Evolutionary conservation across 371 early-diverging fungal species (phyloP).

Genomic region (Chytridium lagenaria): DNA sequence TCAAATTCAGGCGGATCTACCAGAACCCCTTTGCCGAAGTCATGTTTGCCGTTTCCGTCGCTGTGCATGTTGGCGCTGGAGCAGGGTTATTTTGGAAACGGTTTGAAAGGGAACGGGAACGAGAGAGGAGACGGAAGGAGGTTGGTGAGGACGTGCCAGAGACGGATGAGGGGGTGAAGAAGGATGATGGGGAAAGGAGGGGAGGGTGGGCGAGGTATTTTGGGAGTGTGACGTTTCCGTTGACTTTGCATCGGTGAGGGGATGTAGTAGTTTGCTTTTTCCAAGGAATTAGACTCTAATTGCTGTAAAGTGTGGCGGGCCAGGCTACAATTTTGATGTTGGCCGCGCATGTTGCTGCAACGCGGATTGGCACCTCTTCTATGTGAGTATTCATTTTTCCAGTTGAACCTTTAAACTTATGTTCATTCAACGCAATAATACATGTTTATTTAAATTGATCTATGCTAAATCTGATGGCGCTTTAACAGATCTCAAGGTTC

Average conservation of each 20-base stretch:
- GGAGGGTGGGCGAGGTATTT: neutral
- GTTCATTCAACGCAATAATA: neutral
- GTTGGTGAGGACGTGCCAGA: neutral
- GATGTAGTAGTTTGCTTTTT: neutral
- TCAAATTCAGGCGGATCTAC: neutral
- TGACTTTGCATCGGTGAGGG: slow-evolving; percentile 12
- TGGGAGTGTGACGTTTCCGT: slow-evolving; percentile 5
- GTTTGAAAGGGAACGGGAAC: neutral
- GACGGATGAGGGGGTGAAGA: slow-evolving; percentile 4
- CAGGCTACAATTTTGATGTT: neutral
- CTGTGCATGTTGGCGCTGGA: neutral
- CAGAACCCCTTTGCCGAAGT: neutral
- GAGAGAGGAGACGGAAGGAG: neutral
- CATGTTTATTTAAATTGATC: no score
- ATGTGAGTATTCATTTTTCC: neutral
- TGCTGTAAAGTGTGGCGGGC: no score
- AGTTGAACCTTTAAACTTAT: neutral
- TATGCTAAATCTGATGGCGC: no score
- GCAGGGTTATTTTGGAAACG: neutral
- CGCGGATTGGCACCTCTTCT: neutral
- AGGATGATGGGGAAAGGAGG: neutral
- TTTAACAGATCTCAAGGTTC: neutral
- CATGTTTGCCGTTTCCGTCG: neutral
- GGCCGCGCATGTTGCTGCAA: neutral
- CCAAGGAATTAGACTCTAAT: no score